phyloP scores from a whole-genome alignment of 1,139 yeast genomes.

The Schwanniomyces etchellsii region DNA sequence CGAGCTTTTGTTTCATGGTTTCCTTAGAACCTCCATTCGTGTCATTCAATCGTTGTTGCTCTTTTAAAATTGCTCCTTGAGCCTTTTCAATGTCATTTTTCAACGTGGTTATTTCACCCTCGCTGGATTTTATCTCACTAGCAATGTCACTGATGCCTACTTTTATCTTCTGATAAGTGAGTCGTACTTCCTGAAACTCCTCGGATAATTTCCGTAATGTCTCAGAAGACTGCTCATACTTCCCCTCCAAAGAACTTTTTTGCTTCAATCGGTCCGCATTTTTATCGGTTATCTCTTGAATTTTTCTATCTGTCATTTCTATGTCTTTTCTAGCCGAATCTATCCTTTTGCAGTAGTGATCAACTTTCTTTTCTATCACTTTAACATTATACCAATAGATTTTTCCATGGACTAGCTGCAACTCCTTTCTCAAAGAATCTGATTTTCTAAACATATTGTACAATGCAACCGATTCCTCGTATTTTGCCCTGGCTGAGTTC shows the following conservation, averaged over 20 bases:
- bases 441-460: constrained; percentile 37
- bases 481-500: constrained; percentile 22
- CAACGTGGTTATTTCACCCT: constrained; percentile 9
- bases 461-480: constrained; percentile 27
- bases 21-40: constrained; percentile 38
- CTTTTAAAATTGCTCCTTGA: constrained; percentile 8
- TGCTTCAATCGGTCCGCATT: constrained; percentile 11
- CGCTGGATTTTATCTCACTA: constrained; percentile 9
- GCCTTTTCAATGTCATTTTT: constrained; percentile 20
- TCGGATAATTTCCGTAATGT: constrained; percentile 5
- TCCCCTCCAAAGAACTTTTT: constrained; percentile 13
- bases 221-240: constrained; percentile 15
- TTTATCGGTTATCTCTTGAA: constrained; percentile 6
- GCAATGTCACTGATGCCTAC: constrained; percentile 6
- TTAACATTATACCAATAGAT: constrained; percentile 57
- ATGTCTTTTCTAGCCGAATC: constrained; percentile 16
- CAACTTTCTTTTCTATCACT: constrained; percentile 27
- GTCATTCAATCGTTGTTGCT: constrained; percentile 27
- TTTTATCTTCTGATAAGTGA: constrained; percentile 6
- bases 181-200: constrained; percentile 3
- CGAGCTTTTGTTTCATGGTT: constrained; percentile 12
- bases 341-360: constrained; percentile 12
- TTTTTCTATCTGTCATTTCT: constrained; percentile 8
- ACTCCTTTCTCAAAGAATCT: constrained; percentile 37
- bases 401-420: constrained; percentile 51